Percentiles rank a stretch among this genome's conserved stretches.
phyloP scores from a whole-genome alignment of 305 asterid genomes.

The Fraxinus floribunda region DNA sequence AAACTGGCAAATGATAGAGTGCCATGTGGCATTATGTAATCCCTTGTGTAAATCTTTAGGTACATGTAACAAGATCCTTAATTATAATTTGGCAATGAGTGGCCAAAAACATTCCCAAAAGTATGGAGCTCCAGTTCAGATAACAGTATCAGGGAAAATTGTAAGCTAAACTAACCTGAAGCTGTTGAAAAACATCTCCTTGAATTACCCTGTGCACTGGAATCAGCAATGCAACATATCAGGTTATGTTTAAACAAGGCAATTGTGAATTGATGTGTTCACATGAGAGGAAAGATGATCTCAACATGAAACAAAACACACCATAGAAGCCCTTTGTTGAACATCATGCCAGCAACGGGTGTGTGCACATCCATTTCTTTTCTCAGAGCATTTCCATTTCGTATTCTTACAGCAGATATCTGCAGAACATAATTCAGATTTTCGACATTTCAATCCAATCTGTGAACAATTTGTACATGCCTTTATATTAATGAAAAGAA shows the following conservation, averaged over 20 bases:
- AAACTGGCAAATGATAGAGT: neutral
- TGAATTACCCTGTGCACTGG: conserved; percentile 44
- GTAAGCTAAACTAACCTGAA: conserved; percentile 55
- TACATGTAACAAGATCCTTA: neutral
- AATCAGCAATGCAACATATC: conserved; percentile 3
- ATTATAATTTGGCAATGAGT: neutral
- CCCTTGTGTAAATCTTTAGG: neutral
- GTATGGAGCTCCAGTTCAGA: neutral
- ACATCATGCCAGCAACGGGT: conserved; percentile 41
- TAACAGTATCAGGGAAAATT: neutral
- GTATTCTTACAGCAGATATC: conserved; percentile 36
- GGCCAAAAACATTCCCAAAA: neutral
- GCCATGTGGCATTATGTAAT: neutral
- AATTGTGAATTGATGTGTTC: conserved; percentile 7
- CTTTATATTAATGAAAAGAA: neutral
- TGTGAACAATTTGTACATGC: neutral
- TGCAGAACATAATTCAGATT: conserved; percentile 30
- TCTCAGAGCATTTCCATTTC: conserved; percentile 48
- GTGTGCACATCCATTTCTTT: conserved; percentile 37
- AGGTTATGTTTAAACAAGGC: conserved; percentile 18
- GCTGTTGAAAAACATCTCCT: conserved; percentile 58
- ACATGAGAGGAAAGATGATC: conserved; percentile 8
- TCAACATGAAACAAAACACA: conserved; percentile 23
- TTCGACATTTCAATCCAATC: conserved; percentile 6
- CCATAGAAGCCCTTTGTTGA: conserved; percentile 43